These are phyloP conservation scores for Paecilomyces sp. DNA, from an alignment of 2,329 filamentous ascomycete genomes.

Conservation along the genomic window DNA sequence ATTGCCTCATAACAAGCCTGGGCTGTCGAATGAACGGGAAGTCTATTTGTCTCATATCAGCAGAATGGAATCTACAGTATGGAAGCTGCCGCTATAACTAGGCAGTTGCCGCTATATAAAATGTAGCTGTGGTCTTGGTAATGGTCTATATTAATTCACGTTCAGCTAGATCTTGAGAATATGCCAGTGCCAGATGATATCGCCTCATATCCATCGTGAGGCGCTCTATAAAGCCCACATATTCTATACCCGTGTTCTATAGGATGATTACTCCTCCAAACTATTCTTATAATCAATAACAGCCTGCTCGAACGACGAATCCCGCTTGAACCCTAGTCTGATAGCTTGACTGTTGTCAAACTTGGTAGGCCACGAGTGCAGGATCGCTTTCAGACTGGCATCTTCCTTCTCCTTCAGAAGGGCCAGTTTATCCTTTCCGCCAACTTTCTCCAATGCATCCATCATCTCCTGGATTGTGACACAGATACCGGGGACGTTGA, in stretches of 20 bases:
- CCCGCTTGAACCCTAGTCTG: constrained; percentile 45
- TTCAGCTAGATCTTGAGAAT: too few species aligned
- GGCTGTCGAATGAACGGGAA: too few species aligned
- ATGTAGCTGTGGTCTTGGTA: too few species aligned
- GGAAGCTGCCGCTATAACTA: too few species aligned
- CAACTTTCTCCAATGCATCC: constrained; percentile 48
- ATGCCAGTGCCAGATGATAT: not conserved
- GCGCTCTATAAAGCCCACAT: not conserved
- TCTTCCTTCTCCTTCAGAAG: constrained; percentile 48
- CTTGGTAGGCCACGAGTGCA: constrained; percentile 50
- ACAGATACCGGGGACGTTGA: constrained; percentile 51
- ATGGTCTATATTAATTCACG: too few species aligned
- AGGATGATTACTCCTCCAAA: constrained; percentile 9
- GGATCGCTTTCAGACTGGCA: constrained; percentile 44
- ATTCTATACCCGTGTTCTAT: not conserved
- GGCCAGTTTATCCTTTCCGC: constrained; percentile 44
- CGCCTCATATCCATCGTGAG: not conserved
- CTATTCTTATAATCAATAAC: constrained; percentile 50
- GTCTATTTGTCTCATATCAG: too few species aligned
- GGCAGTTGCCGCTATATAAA: too few species aligned
- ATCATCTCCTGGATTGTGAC: constrained; percentile 52
- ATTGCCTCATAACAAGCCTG: too few species aligned
- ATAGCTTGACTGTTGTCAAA: constrained; percentile 49
- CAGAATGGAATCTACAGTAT: too few species aligned
- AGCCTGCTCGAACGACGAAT: constrained; percentile 47